phyloP scores from a whole-genome alignment of 2,329 filamentous ascomycete species.

The Elsinoe batatas region DNA sequence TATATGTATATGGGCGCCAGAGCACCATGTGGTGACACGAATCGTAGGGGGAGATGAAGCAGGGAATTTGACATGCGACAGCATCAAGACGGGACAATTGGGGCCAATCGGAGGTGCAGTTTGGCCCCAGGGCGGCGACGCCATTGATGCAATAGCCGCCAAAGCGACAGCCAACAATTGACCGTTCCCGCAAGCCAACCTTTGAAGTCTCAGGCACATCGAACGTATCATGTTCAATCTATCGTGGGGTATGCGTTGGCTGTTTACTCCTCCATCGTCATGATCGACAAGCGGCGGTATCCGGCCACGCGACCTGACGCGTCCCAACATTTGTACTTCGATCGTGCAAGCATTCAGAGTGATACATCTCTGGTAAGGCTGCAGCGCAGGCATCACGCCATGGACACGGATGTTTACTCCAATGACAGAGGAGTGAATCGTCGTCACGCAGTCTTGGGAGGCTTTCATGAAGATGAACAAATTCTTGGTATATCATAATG shows the following conservation, averaged over 20 bases:
- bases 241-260: no score
- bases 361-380: no score
- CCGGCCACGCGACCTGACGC: no score
- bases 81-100: not conserved
- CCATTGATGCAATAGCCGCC: slow-evolving; percentile 5
- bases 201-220: not conserved
- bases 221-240: not conserved
- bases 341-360: no score
- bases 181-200: not conserved
- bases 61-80: not conserved
- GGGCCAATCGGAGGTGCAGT: not conserved
- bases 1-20: not conserved
- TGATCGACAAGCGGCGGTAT: no score
- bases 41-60: not conserved
- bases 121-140: not conserved
- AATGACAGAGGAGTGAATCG: not conserved
- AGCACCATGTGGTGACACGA: not conserved
- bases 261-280: no score
- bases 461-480: no score
- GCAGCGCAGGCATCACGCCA: no score
- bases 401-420: not conserved
- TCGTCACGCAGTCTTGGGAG: no score
- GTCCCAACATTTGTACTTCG: no score
- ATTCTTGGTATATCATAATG: not conserved
- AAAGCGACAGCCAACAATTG: not conserved